These are phyloP conservation scores for Alisma plantagoaquatica DNA, from an alignment of 106 monocot genomes.

Conservation along the genomic window DNA sequence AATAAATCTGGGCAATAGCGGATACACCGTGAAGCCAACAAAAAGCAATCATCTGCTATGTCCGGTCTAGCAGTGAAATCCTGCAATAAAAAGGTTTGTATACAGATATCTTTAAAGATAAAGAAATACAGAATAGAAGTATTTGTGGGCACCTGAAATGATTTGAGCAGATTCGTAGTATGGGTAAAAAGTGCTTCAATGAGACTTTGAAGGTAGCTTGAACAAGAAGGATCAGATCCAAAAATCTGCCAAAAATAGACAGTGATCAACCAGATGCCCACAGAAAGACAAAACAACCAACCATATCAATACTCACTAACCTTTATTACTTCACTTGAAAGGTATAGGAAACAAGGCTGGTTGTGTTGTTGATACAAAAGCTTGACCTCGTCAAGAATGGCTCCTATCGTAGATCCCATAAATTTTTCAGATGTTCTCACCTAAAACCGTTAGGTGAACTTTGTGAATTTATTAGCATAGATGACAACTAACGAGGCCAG, in stretches of 20 bases:
- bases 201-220: conserved; percentile 61
- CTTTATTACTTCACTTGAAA: conserved; percentile 99
- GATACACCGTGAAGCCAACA: conserved; percentile 96
- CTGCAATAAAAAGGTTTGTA: conserved; percentile 31
- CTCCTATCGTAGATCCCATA: conserved; percentile 82
- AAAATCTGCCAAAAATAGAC: conserved; percentile 75
- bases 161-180: conserved; percentile 68
- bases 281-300: too few relatives aligned
- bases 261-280: too few relatives aligned
- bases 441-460: too few relatives aligned
- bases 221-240: conserved; percentile 85
- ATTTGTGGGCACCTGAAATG: conserved; percentile 46
- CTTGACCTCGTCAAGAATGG: conserved; percentile 84
- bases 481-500: too few relatives aligned
- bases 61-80: conserved; percentile 95
- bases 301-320: conserved; percentile 19
- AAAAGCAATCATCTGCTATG: conserved; percentile 88
- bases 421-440: conserved; percentile 74
- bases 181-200: conserved; percentile 77
- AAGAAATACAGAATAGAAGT: background rate
- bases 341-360: conserved; percentile 87
- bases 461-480: too few relatives aligned
- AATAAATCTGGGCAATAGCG: conserved; percentile 92
- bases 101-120: too few relatives aligned
- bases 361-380: conserved; percentile 72